Conservation (phyloP, 129 eudicot genomes). For the Flaveria linearis region DNA sequence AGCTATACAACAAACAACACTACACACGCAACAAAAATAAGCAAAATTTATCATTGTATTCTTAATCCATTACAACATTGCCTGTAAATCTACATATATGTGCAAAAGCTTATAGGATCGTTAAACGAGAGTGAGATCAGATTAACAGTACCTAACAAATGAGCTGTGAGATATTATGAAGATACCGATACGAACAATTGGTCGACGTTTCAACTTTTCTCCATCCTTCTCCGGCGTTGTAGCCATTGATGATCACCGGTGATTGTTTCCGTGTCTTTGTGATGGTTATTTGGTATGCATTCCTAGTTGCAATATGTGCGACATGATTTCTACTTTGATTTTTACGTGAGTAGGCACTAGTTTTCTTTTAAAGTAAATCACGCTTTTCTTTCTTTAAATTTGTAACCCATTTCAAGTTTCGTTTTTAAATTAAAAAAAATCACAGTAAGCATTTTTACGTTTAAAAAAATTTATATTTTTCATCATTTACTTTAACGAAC, state of each 20-base stretch:
- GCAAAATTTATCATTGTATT: neutral
- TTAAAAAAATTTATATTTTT: too few relatives aligned
- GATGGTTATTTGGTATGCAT: too few relatives aligned
- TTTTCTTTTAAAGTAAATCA: too few relatives aligned
- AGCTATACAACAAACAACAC: constrained; percentile 65
- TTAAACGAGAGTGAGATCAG: neutral
- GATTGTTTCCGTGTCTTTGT: neutral
- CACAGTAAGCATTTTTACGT: too few relatives aligned
- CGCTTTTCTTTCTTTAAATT: too few relatives aligned
- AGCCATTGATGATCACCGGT: constrained; percentile 31
- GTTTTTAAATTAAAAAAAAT: too few relatives aligned
- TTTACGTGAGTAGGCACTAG: too few relatives aligned
- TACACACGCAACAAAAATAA: constrained; percentile 27
- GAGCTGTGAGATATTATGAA: constrained; percentile 60
- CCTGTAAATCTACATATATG: constrained; percentile 1
- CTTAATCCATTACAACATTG: neutral
- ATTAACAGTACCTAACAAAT: constrained; percentile 51
- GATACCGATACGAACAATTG: constrained; percentile 55
- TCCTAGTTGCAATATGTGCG: too few relatives aligned
- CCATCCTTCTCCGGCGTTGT: constrained; percentile 36
- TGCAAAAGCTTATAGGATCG: neutral
- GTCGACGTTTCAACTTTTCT: constrained; percentile 52
- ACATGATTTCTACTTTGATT: too few relatives aligned
- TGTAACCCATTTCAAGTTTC: too few relatives aligned
- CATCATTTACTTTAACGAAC: too few relatives aligned